Base-by-base conservation (phyloP, 495 filamentous ascomycete genomes). In the Annulohypoxylon moriforme region DNA sequence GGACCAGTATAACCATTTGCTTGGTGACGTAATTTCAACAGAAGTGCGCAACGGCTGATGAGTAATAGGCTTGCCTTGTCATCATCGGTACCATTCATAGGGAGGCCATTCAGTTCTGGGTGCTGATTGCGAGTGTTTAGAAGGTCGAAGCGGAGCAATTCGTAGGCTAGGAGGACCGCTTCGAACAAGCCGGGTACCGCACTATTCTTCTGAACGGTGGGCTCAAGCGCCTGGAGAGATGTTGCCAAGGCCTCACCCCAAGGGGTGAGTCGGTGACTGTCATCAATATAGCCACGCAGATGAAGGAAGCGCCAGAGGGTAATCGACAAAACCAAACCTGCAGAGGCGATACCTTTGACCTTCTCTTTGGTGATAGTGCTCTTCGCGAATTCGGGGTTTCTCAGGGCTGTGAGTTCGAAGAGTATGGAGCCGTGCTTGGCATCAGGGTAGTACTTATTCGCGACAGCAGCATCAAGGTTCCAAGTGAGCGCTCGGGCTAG, bases 1-100 rank as follows among this genome's bases (percentile, higher is more conserved):
- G 96, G 96, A 0, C 96, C 96, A 24, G 96, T 98, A 80, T 97
- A 99, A 24, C 96, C 94, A 72, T 94, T 94, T 5, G 85, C 82
- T 69, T 92, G 87, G 76, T 99, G 96, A 31, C 89, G 88, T 24
- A 99, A 83, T 71, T 91, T 92, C 50, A 91, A 89, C 70, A 98
- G 84, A 56, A 90, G 93, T 13, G 94, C 91, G 62, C 96, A 91
- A 42, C 94, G 91, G 63, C 92, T 93, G 67, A 98, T 88, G 31
- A 98, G 86, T 67, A 95, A 84, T 40, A 92, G 89, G 79, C 90
- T 90, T 9, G 82, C 80, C 76, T 90, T 91, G 72, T 95, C 84
- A 11, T 83, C 79, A 0, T 85, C 82, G 8, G 56, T 79, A 31
- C 85, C 85, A 57, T 84, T 82, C 67, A 86, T 76, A 4, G 86